phyloP scores from a whole-genome alignment of 2,329 filamentous ascomycete genomes.

The Colletotrichum phormii region DNA sequence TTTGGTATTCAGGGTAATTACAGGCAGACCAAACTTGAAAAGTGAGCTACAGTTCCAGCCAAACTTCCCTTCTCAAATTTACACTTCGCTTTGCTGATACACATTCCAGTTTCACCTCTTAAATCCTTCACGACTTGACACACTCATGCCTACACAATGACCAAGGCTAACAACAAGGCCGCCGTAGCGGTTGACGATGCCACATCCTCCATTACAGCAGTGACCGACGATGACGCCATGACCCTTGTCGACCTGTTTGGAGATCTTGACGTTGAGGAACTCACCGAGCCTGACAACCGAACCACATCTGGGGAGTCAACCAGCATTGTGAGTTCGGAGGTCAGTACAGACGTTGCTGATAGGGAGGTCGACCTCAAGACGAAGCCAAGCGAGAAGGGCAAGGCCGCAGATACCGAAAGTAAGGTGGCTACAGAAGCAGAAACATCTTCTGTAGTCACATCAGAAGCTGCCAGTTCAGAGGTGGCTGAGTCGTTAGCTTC shows the following conservation, averaged over 20 bases:
- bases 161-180: slow-evolving; percentile 6
- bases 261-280: not conserved
- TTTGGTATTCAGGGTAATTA: not conserved
- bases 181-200: not conserved
- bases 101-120: not conserved
- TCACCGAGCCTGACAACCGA: slow-evolving; percentile 1
- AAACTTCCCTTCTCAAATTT: not conserved
- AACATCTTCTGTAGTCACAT: slow-evolving; percentile 5
- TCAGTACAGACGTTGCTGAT: slow-evolving; percentile 1
- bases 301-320: slow-evolving; percentile 17
- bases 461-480: slow-evolving; percentile 4
- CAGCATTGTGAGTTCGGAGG: slow-evolving; percentile 13
- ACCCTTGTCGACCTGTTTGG: slow-evolving; percentile 27
- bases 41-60: not conserved
- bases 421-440: not conserved
- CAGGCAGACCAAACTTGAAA: not conserved
- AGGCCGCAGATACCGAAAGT: not conserved
- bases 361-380: slow-evolving; percentile 3
- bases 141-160: not conserved
- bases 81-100: not conserved
- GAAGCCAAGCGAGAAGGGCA: not conserved
- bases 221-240: slow-evolving; percentile 4
- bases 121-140: not conserved
- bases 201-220: slow-evolving; percentile 9
- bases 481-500: slow-evolving; percentile 6